A percentile compares a stretch with the other conserved stretches of the same genome.
Conservation (phyloP, 2,329 filamentous ascomycete genomes). For the Paraphaeosphaeria sporulosa region DNA sequence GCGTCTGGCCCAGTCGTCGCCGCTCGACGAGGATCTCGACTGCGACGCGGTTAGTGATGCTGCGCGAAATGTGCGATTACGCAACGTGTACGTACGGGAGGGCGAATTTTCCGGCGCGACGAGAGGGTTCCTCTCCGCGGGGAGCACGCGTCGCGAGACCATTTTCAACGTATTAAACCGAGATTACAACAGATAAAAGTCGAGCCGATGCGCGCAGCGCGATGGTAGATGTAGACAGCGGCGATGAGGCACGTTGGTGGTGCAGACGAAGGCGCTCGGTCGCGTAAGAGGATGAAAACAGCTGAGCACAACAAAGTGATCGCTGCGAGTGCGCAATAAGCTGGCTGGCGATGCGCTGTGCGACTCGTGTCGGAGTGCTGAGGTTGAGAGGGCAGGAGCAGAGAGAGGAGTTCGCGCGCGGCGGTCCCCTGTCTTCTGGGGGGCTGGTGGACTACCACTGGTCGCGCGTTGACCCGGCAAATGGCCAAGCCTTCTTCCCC, state of each 20-base stretch:
- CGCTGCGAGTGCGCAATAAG: constrained; percentile 9
- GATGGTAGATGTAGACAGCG: constrained; percentile 22
- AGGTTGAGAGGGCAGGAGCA: constrained; percentile 13
- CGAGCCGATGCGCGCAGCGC: constrained; percentile 38
- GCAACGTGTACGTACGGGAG: constrained; percentile 61
- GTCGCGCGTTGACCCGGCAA: constrained; percentile 11
- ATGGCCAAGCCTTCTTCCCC: constrained; percentile 24
- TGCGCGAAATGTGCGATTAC: constrained; percentile 32
- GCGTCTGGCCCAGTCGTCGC: constrained; percentile 90
- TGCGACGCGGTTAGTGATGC: constrained; percentile 39
- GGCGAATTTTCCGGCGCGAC: constrained; percentile 69
- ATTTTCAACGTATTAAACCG: constrained; percentile 33
- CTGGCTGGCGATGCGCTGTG: constrained; percentile 7
- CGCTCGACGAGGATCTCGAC: constrained; percentile 73
- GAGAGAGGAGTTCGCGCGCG: constrained; percentile 8
- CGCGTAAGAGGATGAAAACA: constrained; percentile 14
- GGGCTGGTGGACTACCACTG: not conserved
- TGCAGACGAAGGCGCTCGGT: constrained; percentile 20
- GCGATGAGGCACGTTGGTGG: constrained; percentile 19
- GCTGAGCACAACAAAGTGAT: constrained; percentile 26
- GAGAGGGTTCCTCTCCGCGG: constrained; percentile 70
- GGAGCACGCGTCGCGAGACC: constrained; percentile 59
- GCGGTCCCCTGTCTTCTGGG: constrained; percentile 5
- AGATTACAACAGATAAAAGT: constrained; percentile 22
- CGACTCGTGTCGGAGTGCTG: constrained; percentile 13